A percentile compares a stretch with the other conserved stretches of the same genome.
phyloP scores from a whole-genome alignment of 2,329 filamentous ascomycete genomes.

The Parastagonospora avenae region DNA sequence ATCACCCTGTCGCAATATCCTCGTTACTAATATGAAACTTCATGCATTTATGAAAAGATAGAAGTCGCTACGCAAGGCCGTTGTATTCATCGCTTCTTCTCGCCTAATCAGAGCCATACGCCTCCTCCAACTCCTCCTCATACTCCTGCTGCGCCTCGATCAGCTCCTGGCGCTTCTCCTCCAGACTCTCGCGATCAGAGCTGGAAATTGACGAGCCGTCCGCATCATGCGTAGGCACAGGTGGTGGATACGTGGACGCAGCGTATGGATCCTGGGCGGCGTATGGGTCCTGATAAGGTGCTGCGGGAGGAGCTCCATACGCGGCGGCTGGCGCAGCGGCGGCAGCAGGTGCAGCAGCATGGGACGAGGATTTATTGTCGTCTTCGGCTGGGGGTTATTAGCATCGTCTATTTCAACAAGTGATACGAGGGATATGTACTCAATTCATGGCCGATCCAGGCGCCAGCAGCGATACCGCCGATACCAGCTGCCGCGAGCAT shows the following conservation, averaged over 20 bases:
- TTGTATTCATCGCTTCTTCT: not conserved
- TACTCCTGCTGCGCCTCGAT: constrained; percentile 61
- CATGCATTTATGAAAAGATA: not conserved
- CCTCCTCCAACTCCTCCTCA: constrained; percentile 52
- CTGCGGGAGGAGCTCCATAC: constrained; percentile 17
- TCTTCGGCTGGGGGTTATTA: constrained; percentile 35
- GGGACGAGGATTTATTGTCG: constrained; percentile 29
- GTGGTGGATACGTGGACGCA: constrained; percentile 28
- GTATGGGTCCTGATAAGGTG: not conserved
- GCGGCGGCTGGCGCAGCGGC: constrained; percentile 18
- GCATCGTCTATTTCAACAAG: not conserved
- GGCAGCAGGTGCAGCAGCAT: constrained; percentile 19
- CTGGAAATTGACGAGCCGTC: constrained; percentile 48
- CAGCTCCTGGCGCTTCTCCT: constrained; percentile 60
- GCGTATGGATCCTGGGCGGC: constrained; percentile 11
- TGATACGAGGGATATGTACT: constrained; percentile 49
- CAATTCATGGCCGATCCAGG: constrained; percentile 60
- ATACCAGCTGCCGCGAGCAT: constrained; percentile 62
- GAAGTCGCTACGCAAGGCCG: not conserved
- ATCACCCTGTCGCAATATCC: too few relatives aligned
- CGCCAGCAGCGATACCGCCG: constrained; percentile 65
- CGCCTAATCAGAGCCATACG: constrained; percentile 22
- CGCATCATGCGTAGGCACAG: constrained; percentile 50
- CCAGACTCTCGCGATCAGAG: constrained; percentile 48
- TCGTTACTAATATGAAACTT: too few relatives aligned